Base-by-base conservation (phyloP, 2,329 filamentous ascomycete species). In the Penicillium glabrum region DNA sequence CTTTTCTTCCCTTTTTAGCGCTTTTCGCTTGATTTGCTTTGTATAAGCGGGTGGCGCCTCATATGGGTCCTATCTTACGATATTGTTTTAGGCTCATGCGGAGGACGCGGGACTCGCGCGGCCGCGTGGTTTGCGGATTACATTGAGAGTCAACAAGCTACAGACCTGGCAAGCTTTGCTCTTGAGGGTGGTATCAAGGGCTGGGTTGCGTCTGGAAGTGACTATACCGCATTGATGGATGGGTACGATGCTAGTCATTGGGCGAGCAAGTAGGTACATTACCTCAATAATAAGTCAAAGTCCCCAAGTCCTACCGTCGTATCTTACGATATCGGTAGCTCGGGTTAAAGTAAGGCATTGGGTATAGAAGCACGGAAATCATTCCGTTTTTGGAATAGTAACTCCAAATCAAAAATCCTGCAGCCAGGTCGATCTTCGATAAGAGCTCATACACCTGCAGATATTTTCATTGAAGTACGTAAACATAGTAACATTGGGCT, bases 41-140 rank as follows among this genome's bases (percentile, higher is more conserved):
- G 31, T 13, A 27, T 29, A 33, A 37, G 41, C 21, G n/a, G 47
- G 24, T 50, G 31, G 24, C 35, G 29, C 9, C 10, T 19, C 21
- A 23, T 5, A 19, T 14, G 24, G 33, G 23, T n/a, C 35, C 24
- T 27, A 16, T 51, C n/a, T 45, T 33, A 39, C 26, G 31, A 33
- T 26, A 31, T 50, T 19, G 33, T 16, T 27, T 33, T 43, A 86
- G 84, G 79, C 2, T 86, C 84, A 1, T 85, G 81, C 1, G 60
- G 61, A 2, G 83, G 83, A 5, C 79, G 84, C 3, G 84, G 83
- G 3, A 79, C 75, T 2, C 76, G 83, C n/a, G 78, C 80, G 2
- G 82, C 81, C 1, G 77, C 75, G 8, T 86, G 83, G 83, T 81
- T 86, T 63, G 74, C 72, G 4, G 83, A 86, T 65, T 74, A 83